A percentile compares a stretch with the other conserved stretches of the same genome.
phyloP scores from a whole-genome alignment of 805 yeast species.

The Grigorovia humatica region DNA sequence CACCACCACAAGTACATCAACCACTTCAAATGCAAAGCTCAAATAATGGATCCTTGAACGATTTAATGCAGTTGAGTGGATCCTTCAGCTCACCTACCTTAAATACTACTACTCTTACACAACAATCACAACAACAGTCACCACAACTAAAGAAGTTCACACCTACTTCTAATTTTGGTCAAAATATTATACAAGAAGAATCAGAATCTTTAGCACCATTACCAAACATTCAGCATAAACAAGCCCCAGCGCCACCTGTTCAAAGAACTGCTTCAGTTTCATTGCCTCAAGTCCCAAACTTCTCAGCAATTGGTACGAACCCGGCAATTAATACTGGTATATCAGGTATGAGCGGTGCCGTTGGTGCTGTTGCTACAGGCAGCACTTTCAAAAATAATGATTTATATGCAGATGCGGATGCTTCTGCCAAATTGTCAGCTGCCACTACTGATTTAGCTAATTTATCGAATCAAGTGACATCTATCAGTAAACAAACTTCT shows the following conservation, averaged over 20 bases:
- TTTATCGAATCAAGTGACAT: conserved; percentile 71
- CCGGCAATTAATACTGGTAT: conserved; percentile 3
- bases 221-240: conserved; percentile 7
- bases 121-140: conserved; percentile 9
- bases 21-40: conserved; percentile 11
- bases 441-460: conserved; percentile 84
- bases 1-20: conserved; percentile 5
- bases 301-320: conserved; percentile 12
- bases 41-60: conserved; percentile 47
- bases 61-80: conserved; percentile 50
- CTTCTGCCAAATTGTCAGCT: conserved; percentile 57
- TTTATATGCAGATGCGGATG: conserved; percentile 47
- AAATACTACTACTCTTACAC: not conserved
- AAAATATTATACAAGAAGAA: conserved; percentile 40
- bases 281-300: conserved; percentile 27
- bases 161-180: conserved; percentile 84
- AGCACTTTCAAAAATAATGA: conserved; percentile 33
- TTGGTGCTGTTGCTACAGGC: conserved; percentile 8
- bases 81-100: conserved; percentile 36
- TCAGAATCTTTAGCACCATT: conserved; percentile 23
- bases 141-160: conserved; percentile 41
- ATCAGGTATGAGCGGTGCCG: conserved; percentile 1
- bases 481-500: conserved; percentile 66
- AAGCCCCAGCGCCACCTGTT: conserved; percentile 35
- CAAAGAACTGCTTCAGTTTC: conserved; percentile 34